A percentile compares a stretch with the other conserved stretches of the same genome.
Evolutionary conservation across 441 rosid species (phyloP).

Genomic region (Flueggea neowawraea): DNA sequence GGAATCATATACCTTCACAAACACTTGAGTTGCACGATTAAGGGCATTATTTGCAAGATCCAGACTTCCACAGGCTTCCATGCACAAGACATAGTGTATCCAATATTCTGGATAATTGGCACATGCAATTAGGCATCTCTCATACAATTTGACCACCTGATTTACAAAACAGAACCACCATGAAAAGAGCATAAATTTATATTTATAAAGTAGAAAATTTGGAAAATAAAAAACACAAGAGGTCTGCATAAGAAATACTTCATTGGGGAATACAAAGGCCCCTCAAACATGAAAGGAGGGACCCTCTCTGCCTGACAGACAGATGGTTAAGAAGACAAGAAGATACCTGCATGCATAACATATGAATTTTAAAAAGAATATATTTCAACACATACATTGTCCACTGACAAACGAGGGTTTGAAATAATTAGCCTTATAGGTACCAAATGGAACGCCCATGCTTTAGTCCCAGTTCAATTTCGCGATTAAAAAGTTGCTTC

Average conservation of each 20-base stretch:
- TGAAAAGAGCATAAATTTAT: constrained; percentile 16
- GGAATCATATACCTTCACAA: constrained; percentile 73
- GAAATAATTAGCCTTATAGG: constrained; percentile 96
- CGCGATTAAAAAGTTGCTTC: constrained; percentile 91
- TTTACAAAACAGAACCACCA: constrained; percentile 21
- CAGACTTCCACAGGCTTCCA: constrained; percentile 75
- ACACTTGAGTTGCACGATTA: constrained; percentile 88
- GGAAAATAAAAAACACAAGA: constrained; percentile 46
- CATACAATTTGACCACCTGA: constrained; percentile 90
- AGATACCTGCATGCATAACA: constrained; percentile 98
- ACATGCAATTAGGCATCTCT: constrained; percentile 94
- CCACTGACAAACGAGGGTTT: constrained; percentile 75
- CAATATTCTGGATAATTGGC: constrained; percentile 95
- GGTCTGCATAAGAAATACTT: constrained; percentile 90
- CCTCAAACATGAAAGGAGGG: constrained; percentile 83
- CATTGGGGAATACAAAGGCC: constrained; percentile 82
- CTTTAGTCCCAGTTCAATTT: constrained; percentile 95
- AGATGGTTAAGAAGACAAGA: constrained; percentile 94
- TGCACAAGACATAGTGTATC: constrained; percentile 80
- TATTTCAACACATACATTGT: constrained; percentile 48
- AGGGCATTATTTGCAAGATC: constrained; percentile 93
- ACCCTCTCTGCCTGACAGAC: constrained; percentile 93
- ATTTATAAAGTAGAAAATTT: constrained; percentile 15
- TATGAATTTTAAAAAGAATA: constrained; percentile 58
- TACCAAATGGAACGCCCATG: constrained; percentile 90